Percentiles rank a stretch among this genome's conserved stretches.
Conservation (phyloP, 176 grass and related monocot genomes). For the Raddia distichophylla region DNA sequence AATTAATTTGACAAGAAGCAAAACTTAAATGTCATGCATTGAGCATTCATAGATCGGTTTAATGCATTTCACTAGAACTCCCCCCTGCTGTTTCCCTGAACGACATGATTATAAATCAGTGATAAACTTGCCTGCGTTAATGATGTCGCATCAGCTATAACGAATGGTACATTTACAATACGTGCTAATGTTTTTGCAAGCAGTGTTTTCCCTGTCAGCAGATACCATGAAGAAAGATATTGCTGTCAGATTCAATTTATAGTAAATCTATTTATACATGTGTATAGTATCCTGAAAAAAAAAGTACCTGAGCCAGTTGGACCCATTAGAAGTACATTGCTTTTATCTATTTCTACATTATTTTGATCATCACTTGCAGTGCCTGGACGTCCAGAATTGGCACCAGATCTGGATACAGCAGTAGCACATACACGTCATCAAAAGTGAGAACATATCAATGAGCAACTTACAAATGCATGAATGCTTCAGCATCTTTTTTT, state of each 20-base stretch:
- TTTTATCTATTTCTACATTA: slow-evolving; percentile 98
- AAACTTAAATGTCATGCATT: slow-evolving; percentile 21
- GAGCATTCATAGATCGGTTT: slow-evolving; percentile 19
- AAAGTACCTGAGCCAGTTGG: slow-evolving; percentile 88
- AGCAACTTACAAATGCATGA: slow-evolving; percentile 13
- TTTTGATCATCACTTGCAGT: slow-evolving; percentile 62
- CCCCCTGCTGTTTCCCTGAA: background rate
- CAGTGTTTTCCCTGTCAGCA: slow-evolving; percentile 91
- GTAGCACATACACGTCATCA: slow-evolving; percentile 33
- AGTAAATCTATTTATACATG: slow-evolving; percentile 31
- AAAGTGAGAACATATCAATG: slow-evolving; percentile 17
- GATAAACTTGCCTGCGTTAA: slow-evolving; percentile 83
- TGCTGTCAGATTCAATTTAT: slow-evolving; percentile 32
- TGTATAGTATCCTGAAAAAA: slow-evolving; percentile 17
- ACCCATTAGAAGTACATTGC: slow-evolving; percentile 95
- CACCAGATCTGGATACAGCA: slow-evolving; percentile 57
- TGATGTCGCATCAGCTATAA: slow-evolving; percentile 93
- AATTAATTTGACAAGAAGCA: background rate
- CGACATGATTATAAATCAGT: slow-evolving; percentile 31
- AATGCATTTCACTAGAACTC: slow-evolving; percentile 14
- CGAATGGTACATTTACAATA: slow-evolving; percentile 94
- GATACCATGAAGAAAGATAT: slow-evolving; percentile 40
- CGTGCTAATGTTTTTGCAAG: slow-evolving; percentile 95
- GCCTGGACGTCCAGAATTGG: slow-evolving; percentile 51
- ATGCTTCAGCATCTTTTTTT: slow-evolving; percentile 36